phyloP scores from a whole-genome alignment of 73 alveolate genomes.

The Stentor roeselii region DNA sequence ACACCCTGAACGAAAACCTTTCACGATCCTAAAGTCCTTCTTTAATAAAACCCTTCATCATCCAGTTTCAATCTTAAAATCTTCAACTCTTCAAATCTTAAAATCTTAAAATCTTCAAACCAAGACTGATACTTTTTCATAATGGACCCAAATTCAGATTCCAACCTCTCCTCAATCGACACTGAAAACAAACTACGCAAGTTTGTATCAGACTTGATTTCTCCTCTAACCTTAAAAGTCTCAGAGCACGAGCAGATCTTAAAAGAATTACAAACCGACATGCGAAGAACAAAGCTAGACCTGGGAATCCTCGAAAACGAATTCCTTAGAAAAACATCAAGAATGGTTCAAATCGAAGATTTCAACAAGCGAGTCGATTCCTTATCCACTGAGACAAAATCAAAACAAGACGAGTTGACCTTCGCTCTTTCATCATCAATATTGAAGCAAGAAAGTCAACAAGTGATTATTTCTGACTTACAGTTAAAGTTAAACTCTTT shows the following conservation, averaged over 20 bases:
- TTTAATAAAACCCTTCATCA: too few relatives aligned
- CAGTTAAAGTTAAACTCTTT: neutral
- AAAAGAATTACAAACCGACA: too few relatives aligned
- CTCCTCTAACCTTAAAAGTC: neutral
- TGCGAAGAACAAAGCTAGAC: neutral
- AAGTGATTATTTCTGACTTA: neutral
- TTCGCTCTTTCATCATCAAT: neutral
- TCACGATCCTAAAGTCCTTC: too few relatives aligned
- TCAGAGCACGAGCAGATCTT: neutral
- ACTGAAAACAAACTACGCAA: neutral
- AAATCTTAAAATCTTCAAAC: too few relatives aligned
- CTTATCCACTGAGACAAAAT: neutral
- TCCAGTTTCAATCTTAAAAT: too few relatives aligned
- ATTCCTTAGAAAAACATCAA: too few relatives aligned
- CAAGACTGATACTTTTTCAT: too few relatives aligned
- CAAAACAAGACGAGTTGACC: neutral
- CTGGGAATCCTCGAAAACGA: neutral
- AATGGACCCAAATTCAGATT: too few relatives aligned
- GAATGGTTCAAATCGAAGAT: neutral
- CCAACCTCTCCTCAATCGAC: too few relatives aligned
- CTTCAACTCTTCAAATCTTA: too few relatives aligned
- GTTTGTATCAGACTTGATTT: neutral
- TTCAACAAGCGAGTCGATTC: neutral
- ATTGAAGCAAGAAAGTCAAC: neutral
- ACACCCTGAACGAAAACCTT: too few relatives aligned